A percentile compares a stretch with the other conserved stretches of the same genome.
Conservation (phyloP, 1,139 yeast genomes). For the Kodamaea arcana region DNA sequence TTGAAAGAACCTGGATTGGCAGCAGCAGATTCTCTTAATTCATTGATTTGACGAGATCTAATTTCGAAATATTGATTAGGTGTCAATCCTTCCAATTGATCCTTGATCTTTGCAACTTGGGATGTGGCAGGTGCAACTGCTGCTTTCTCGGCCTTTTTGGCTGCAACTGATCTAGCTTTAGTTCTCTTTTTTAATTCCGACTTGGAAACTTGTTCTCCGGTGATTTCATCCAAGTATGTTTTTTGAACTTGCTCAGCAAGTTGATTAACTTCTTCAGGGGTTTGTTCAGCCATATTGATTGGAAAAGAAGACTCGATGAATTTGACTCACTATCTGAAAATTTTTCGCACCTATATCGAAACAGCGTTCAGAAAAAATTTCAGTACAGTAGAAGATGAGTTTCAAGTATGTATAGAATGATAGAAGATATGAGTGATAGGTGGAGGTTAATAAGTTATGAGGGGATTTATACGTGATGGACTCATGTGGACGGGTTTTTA, state of each 20-base stretch:
- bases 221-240: slow-evolving; percentile 84
- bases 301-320: slow-evolving; percentile 1
- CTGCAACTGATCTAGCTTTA: slow-evolving; percentile 82
- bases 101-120: slow-evolving; percentile 53
- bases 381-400: background rate
- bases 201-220: slow-evolving; percentile 96
- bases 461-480: too few relatives aligned
- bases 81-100: slow-evolving; percentile 78
- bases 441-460: too few relatives aligned
- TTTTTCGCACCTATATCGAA: background rate
- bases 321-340: slow-evolving; percentile 1
- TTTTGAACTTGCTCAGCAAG: slow-evolving; percentile 80
- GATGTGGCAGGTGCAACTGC: slow-evolving; percentile 56
- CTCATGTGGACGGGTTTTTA: too few relatives aligned
- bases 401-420: background rate
- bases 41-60: slow-evolving; percentile 86
- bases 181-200: slow-evolving; percentile 94
- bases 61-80: slow-evolving; percentile 94
- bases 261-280: slow-evolving; percentile 52
- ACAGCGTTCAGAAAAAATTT: background rate
- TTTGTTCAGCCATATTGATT: slow-evolving; percentile 13
- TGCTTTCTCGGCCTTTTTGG: slow-evolving; percentile 89
- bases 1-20: slow-evolving; percentile 59
- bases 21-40: slow-evolving; percentile 56
- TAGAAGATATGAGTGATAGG: too few relatives aligned